phyloP scores from a whole-genome alignment of 352 stramenopile genomes.

The Phytophthora pinifolia region DNA sequence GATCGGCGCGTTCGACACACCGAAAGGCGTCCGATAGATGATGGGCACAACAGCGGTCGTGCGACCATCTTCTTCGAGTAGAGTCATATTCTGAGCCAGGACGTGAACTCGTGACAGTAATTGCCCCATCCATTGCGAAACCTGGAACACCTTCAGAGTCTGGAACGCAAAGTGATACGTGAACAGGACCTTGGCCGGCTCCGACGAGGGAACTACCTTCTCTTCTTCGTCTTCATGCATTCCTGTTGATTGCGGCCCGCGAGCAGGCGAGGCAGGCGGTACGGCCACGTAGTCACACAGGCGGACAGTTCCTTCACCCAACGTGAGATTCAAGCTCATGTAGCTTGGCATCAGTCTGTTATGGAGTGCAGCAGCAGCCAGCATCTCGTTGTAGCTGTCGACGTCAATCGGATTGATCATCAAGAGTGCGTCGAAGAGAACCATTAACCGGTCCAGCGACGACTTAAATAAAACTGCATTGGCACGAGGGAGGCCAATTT shows the following conservation, averaged over 20 bases:
- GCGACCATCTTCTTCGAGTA: constrained; percentile 67
- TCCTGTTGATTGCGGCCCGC: constrained; percentile 1
- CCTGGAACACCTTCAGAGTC: constrained; percentile 78
- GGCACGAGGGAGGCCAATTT: constrained; percentile 58
- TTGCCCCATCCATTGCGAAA: constrained; percentile 88
- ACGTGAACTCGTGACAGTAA: constrained; percentile 78
- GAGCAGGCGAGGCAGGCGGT: constrained; percentile 11
- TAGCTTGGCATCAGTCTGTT: constrained; percentile 71
- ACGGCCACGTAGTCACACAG: constrained; percentile 53
- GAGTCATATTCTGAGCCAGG: constrained; percentile 63
- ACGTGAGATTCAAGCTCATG: constrained; percentile 68
- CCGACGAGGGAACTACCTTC: neutral
- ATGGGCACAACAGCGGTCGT: constrained; percentile 55
- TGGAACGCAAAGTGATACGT: constrained; percentile 80
- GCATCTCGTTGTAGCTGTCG: constrained; percentile 76
- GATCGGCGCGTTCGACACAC: constrained; percentile 67
- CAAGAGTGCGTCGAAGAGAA: constrained; percentile 81
- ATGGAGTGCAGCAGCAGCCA: constrained; percentile 46
- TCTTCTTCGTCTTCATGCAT: constrained; percentile 5
- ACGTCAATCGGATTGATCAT: constrained; percentile 90
- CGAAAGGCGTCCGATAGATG: constrained; percentile 82
- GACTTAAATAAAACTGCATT: constrained; percentile 62
- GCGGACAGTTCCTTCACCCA: constrained; percentile 62
- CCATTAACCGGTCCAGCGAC: constrained; percentile 76
- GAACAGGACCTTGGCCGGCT: constrained; percentile 39